Evolutionary conservation across 768 basidiomycete genomes (phyloP), one percentile per base, ranked within the genome.

Genomic region (Termitomyces sp.): DNA sequence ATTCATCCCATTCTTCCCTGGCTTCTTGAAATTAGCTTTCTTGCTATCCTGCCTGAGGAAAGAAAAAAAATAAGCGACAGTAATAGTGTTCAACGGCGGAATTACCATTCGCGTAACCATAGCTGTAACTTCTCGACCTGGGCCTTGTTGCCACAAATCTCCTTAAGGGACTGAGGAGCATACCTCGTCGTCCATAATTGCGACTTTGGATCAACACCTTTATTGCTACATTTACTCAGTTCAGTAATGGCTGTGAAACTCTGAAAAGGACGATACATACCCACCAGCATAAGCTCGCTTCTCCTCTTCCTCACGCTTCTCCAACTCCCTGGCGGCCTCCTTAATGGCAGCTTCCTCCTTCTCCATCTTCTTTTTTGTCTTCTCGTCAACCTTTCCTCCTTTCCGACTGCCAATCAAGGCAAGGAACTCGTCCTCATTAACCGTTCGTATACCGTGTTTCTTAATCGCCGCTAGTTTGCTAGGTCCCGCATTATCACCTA

Each of bases 101-200:
- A 70, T 85, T 35, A 94, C 96, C 97, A 99, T 57, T 91, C 88
- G 38, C 85, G 80, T 22, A 99, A 75, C 97, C 97, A 99, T 38
- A 78, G 78, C 57, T 88, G 87, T 4, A 99, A 76, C 68, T 94
- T 94, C 75, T 98, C 96, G 1, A 98, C 89, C 57, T 87, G 83
- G 0, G 85, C 82, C 74, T 98, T 98, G 78, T 98, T 99, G 8
- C 97, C 97, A 63, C 96, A 98, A 18, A 99, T 84, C 59, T 99
- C 94, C 67, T 92, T 95, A 59, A 95, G 65, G 2, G 81, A 82
- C 64, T 88, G 86, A 1, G 97, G 97, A 0, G 97, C 96, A 71
- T 99, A 99, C 11, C 94, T 87, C 36, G 89, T 90, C 42, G 97
- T 98, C 97, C 97, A 98, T 0, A 98, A 79, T 71, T 96, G 94